Base-by-base conservation (phyloP, 2,329 filamentous ascomycete genomes). In the Hymenoscyphus occultus region DNA sequence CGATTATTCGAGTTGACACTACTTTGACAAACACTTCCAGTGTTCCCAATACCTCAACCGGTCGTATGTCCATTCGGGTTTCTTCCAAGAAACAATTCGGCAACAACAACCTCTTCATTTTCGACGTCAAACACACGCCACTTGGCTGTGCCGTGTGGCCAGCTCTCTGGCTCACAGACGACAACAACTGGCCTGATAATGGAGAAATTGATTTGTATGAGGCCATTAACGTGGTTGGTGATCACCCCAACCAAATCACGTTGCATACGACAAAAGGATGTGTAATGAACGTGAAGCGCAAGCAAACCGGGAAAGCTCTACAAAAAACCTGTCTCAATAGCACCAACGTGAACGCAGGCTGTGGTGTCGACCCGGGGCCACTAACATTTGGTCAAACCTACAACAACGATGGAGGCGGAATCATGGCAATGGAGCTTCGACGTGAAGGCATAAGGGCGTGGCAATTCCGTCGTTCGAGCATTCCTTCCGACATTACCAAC, bases 131-230 rank as follows among this genome's bases (percentile, higher is more conserved):
- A 13, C 85, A 88, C 68, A 86, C 86, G 79, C 86, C 86, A 0
- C 86, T 1, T 82, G 76, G 78, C 56, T 84, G 82, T 65, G 82
- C 80, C 58, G 80, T 77, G 39, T 84, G 82, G 82, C 82, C 82
- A 1, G 75, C 88, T 0, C 80, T 91, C 12, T 90, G 88, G 88
- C 79, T 90, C 6, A 80, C 81, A 0, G 88, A 90, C 73, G 77
- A 80, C 0, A 76, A 74, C 69, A 82, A 87, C 76, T 75, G 87
- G 88, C 87, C 88, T 3, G 70, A 74, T 5, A 80, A 89, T 68
- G 87, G 87, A 65, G 88, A 90, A 57, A 82, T 84, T 56, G 82
- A 84, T 70, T 79, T 84, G 59, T 80, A 83, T 68, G 82, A 84
- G 69, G 80, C 79, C 6, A 80, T 84, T 64, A 83, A 84, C 63